These are phyloP conservation scores for Paratrimastix pyriformis DNA, from an alignment of 78 protist genomes.

Conservation along the genomic window DNA sequence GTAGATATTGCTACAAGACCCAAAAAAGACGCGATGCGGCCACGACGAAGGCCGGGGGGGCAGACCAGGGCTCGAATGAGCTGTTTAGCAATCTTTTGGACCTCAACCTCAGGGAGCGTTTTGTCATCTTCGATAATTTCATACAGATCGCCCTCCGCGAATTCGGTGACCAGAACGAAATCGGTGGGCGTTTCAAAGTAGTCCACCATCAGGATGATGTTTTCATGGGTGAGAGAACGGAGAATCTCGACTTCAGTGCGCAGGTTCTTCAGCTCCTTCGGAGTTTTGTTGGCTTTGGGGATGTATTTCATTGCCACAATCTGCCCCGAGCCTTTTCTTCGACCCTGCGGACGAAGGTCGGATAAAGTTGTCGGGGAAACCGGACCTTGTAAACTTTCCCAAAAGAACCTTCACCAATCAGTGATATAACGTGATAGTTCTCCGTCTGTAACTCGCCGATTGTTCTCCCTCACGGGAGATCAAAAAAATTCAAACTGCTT, in stretches of 20 bases:
- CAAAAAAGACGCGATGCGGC: not conserved
- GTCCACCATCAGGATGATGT: constrained; percentile 66
- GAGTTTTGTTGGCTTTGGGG: constrained; percentile 53
- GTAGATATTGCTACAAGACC: constrained; percentile 57
- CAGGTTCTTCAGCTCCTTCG: constrained; percentile 45
- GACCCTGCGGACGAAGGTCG: constrained; percentile 16
- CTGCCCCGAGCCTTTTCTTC: constrained; percentile 49
- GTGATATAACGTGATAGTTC: constrained; percentile 38
- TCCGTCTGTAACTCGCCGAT: no score
- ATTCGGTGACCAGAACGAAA: constrained; percentile 65
- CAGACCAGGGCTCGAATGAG: constrained; percentile 18
- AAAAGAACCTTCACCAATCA: constrained; percentile 77
- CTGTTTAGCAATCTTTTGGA: constrained; percentile 59
- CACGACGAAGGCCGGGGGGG: not conserved
- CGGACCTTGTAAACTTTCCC: constrained; percentile 68
- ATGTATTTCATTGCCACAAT: constrained; percentile 72
- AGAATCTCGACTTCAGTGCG: constrained; percentile 65
- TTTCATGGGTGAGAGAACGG: constrained; percentile 51
- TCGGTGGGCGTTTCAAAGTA: constrained; percentile 57
- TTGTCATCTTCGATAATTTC: constrained; percentile 57
- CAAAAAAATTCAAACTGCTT: no score
- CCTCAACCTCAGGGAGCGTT: constrained; percentile 50
- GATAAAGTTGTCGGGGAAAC: not conserved
- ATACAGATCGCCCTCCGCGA: constrained; percentile 56
- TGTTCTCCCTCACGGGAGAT: no score